Evolutionary conservation across 768 basidiomycete genomes (phyloP).

Genomic region (Leucocoprinus sp.): DNA sequence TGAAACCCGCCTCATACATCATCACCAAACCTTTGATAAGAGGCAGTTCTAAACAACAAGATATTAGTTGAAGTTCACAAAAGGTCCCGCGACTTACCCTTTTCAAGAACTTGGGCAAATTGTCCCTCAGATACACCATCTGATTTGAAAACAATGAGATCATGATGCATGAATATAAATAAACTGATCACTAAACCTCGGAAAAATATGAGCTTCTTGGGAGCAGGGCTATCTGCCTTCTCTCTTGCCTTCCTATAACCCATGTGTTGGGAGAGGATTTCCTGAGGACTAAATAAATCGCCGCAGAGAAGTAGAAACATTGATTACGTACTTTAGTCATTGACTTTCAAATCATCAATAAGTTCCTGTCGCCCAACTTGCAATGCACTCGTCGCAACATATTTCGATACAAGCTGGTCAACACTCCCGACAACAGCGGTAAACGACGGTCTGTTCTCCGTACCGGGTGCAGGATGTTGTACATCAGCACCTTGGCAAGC

Average conservation of each 20-base stretch:
- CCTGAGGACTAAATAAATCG: constrained; percentile 24
- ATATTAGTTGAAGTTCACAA: neutral
- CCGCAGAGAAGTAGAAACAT: neutral
- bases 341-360: constrained; percentile 52
- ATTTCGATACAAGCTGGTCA: constrained; percentile 63
- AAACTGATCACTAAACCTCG: constrained; percentile 40
- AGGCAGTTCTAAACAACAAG: constrained; percentile 39
- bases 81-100: constrained; percentile 30
- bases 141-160: constrained; percentile 15
- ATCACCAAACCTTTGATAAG: constrained; percentile 42
- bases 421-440: constrained; percentile 70
- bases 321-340: constrained; percentile 48
- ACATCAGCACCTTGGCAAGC: constrained; percentile 56
- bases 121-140: constrained; percentile 47
- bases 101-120: constrained; percentile 41
- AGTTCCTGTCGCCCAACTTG: constrained; percentile 60
- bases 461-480: constrained; percentile 72
- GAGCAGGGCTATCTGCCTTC: constrained; percentile 29
- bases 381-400: constrained; percentile 43
- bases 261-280: constrained; percentile 46
- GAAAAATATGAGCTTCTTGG: constrained; percentile 64
- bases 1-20: neutral
- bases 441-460: constrained; percentile 66
- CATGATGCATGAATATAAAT: neutral
- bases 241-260: constrained; percentile 42